Evolutionary conservation across 2,329 filamentous ascomycete genomes (phyloP), one percentile per base, ranked within the genome.

Genomic region (Pseudogymnoascus verrucosus): DNA sequence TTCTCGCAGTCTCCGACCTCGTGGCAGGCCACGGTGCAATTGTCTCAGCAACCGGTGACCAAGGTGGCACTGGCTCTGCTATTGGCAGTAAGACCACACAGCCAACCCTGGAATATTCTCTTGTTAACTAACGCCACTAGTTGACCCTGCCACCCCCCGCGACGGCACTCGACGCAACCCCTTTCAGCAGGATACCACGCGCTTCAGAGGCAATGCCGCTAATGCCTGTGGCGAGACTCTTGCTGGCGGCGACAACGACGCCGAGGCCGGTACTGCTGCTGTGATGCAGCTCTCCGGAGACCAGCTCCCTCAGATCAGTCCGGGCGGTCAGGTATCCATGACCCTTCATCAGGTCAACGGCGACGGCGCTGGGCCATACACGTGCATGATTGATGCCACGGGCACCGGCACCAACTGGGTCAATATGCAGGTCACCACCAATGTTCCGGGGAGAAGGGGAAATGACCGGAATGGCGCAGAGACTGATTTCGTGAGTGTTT

Each of bases 271-370:
- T 66, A 87, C 84, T 61, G 71, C 78, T 44, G 76, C 79, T 44
- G 84, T 88, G 74, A 79, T 88, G 77, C 77, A 78, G 64, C 78
- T 80, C 72, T 86, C 80, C 5, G 85, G 84, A 64, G 75, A 74
- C 65, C 69, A 75, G 64, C 80, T 89, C 23, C 84, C 86, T 10
- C 85, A 88, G 75, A 76, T 89, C 68, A 78, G 77, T 5, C 69
- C 77, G 0, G 85, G 85, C 60, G 86, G 86, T 64, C 69, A 78
- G 63, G 69, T 89, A 65, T 76, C 76, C 68, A 87, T 89, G 79
- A 88, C 84, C 1, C 77, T 88, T 8, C 86, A 88, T 75, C 85
- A 88, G 73, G 84, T 89, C 72, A 89, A 88, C 74, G 78, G 78
- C 39, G 86, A 89, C 68, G 86, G 86, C 64, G 86, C 83, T 65